Conservation (phyloP, 495 filamentous ascomycete genomes). For the Diplogelasinospora grovesii region DNA sequence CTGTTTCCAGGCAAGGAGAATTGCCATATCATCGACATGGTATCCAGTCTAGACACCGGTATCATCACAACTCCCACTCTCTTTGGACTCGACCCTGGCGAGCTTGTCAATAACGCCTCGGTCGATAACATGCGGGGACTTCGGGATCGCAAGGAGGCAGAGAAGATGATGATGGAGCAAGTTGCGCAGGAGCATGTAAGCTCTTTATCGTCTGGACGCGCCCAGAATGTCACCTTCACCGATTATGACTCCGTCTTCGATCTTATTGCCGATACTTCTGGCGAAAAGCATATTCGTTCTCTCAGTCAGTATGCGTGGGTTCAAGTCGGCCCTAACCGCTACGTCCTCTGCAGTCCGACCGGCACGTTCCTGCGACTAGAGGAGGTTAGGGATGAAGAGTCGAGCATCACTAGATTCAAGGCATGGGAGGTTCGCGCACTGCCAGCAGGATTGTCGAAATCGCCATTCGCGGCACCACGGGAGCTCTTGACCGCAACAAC, state of each 20-base stretch:
- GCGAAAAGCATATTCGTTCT: constrained; percentile 68
- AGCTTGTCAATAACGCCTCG: constrained; percentile 59
- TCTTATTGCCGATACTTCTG: constrained; percentile 73
- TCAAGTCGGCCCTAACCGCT: constrained; percentile 54
- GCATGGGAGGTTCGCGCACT: constrained; percentile 35
- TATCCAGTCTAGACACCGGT: constrained; percentile 69
- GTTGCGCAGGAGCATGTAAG: background rate
- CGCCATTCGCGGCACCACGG: constrained; percentile 59
- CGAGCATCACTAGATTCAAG: constrained; percentile 12
- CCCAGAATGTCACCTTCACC: constrained; percentile 58
- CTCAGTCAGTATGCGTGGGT: constrained; percentile 79
- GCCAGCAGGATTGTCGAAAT: constrained; percentile 32
- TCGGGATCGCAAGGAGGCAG: constrained; percentile 37
- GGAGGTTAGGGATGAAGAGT: constrained; percentile 21
- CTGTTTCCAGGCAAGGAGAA: constrained; percentile 72
- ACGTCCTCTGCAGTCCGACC: constrained; percentile 52
- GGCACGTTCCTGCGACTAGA: constrained; percentile 62
- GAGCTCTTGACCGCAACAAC: constrained; percentile 51
- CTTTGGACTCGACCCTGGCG: constrained; percentile 86
- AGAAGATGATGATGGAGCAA: constrained; percentile 25
- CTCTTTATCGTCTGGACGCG: constrained; percentile 9
- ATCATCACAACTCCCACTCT: constrained; percentile 86
- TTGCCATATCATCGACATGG: constrained; percentile 97
- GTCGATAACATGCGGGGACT: constrained; percentile 50
- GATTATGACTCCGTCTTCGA: constrained; percentile 87